Conservation (phyloP, 352 stramenopile species). For the Phytophthora uliginosa region DNA sequence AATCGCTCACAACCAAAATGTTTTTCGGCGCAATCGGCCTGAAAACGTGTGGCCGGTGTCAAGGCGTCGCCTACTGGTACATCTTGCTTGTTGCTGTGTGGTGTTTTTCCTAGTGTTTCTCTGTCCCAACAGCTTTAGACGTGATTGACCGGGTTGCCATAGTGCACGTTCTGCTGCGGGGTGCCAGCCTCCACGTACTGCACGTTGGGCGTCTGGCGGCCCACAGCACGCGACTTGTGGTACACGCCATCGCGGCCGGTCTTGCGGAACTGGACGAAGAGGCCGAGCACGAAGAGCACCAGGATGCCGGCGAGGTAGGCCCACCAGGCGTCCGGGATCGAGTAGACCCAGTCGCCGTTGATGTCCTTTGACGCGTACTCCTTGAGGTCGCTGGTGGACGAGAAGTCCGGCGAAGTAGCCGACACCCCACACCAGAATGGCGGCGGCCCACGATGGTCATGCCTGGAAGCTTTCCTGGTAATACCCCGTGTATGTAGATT, state of each 20-base stretch:
- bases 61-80: constrained; percentile 30
- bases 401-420: constrained; percentile 78
- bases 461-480: too few species aligned
- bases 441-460: too few species aligned
- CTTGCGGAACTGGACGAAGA: constrained; percentile 75
- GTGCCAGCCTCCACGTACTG: constrained; percentile 47
- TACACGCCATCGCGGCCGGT: constrained; percentile 46
- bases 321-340: constrained; percentile 71
- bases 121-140: constrained; percentile 24
- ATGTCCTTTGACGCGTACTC: constrained; percentile 43
- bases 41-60: neutral
- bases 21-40: too few species aligned
- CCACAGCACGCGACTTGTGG: constrained; percentile 39
- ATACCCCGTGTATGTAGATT: too few species aligned
- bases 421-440: constrained; percentile 61
- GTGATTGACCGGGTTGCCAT: constrained; percentile 43
- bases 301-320: constrained; percentile 62
- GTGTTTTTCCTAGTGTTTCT: neutral
- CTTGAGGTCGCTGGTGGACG: constrained; percentile 61
- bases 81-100: constrained; percentile 17
- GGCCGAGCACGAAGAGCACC: constrained; percentile 61
- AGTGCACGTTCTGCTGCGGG: constrained; percentile 37
- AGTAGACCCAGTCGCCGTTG: constrained; percentile 62
- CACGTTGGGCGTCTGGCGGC: constrained; percentile 24
- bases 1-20: too few species aligned